Evolutionary conservation across 495 filamentous ascomycete species (phyloP).

Genomic region (Hypoxylon fuscum): DNA sequence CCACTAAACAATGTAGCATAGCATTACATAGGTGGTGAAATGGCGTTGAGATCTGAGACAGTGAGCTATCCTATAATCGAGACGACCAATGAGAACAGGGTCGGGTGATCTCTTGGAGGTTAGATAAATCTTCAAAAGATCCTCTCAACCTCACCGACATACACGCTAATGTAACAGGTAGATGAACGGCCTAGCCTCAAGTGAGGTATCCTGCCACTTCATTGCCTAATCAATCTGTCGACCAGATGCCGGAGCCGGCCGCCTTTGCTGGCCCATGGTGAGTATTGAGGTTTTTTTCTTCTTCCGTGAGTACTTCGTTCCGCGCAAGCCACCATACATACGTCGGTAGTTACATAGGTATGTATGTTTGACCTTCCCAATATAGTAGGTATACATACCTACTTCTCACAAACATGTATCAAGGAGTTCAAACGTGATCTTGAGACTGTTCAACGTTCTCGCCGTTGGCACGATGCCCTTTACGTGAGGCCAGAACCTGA

Average conservation of each 20-base stretch:
- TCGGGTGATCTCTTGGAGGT: not conserved
- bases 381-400: constrained; percentile 1
- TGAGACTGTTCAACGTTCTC: no score
- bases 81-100: constrained; percentile 3
- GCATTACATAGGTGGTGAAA: constrained; percentile 8
- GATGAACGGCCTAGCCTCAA: not conserved
- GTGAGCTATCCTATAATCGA: not conserved
- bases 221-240: not conserved
- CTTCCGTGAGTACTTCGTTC: not conserved
- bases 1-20: not conserved
- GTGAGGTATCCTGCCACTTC: no score
- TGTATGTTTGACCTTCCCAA: constrained; percentile 33
- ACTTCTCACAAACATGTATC: not conserved
- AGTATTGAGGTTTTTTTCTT: no score
- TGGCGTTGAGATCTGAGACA: constrained; percentile 11
- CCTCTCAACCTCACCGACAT: constrained; percentile 16
- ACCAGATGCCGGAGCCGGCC: constrained; percentile 11
- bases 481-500: no score
- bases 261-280: constrained; percentile 4
- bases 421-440: no score
- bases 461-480: no score
- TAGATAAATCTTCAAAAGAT: constrained; percentile 13
- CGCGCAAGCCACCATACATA: not conserved
- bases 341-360: no score
- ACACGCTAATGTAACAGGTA: not conserved